Conservation (phyloP, 2,329 filamentous ascomycete genomes). For the Neofusicoccum cordaticola region DNA sequence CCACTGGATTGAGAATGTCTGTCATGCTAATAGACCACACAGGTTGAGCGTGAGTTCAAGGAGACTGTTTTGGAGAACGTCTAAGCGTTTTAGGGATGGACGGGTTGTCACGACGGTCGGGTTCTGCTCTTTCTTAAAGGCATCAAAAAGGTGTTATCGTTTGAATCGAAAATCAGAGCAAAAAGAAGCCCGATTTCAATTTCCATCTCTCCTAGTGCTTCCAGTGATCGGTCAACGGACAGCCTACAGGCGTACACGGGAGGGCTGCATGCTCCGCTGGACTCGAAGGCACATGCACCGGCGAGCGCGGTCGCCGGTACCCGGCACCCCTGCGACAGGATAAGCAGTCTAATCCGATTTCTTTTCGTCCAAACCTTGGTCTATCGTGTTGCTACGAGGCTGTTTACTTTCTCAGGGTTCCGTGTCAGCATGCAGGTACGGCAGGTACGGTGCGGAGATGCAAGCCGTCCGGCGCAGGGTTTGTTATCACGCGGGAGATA, state of each 20-base stretch:
- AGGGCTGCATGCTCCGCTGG: slow-evolving; percentile 2
- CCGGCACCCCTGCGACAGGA: background rate
- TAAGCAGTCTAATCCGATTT: slow-evolving; percentile 6
- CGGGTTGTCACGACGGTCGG: slow-evolving; percentile 22
- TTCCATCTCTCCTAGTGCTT: slow-evolving; percentile 8
- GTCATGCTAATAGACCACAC: background rate
- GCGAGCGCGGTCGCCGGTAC: background rate
- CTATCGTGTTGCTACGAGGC: background rate
- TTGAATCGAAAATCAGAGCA: slow-evolving; percentile 19
- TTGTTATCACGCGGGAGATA: background rate
- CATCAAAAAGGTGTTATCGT: slow-evolving; percentile 40
- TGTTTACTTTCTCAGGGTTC: background rate
- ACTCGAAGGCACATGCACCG: background rate
- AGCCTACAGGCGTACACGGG: slow-evolving; percentile 4
- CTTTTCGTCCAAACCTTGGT: background rate
- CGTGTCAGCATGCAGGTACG: background rate
- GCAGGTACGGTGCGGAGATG: background rate
- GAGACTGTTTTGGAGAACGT: slow-evolving; percentile 92
- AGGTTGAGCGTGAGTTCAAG: slow-evolving; percentile 93
- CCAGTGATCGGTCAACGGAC: slow-evolving; percentile 9
- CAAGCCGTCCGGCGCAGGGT: background rate
- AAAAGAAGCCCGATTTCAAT: slow-evolving; percentile 17
- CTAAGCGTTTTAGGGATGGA: slow-evolving; percentile 56
- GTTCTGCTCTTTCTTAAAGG: slow-evolving; percentile 31
- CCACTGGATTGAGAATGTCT: background rate